These are phyloP conservation scores for Russula virescens DNA, from an alignment of 768 basidiomycete genomes.

Conservation along the genomic window DNA sequence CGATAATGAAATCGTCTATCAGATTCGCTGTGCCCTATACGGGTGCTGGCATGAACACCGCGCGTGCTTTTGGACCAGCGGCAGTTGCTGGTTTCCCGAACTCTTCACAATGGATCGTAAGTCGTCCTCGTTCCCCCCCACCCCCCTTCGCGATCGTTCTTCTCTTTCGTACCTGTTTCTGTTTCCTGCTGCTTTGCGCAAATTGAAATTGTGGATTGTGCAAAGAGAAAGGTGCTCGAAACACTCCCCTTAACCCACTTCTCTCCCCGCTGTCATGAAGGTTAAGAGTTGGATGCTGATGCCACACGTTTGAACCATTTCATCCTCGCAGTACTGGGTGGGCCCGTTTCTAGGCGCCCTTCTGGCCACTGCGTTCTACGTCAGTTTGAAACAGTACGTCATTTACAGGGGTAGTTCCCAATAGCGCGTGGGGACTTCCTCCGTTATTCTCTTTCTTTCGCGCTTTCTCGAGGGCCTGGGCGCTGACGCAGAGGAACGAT, in stretches of 20 bases:
- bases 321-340: slow-evolving; percentile 51
- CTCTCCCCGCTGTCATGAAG: background rate
- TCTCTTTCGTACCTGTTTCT: background rate
- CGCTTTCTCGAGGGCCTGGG: background rate
- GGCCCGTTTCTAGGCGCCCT: slow-evolving; percentile 65
- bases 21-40: slow-evolving; percentile 61
- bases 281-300: background rate
- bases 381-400: slow-evolving; percentile 46
- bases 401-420: background rate
- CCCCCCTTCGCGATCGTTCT: background rate
- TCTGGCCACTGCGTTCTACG: slow-evolving; percentile 52
- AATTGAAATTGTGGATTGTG: background rate
- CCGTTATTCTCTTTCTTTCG: background rate
- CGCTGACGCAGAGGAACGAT: slow-evolving; percentile 5
- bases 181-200: background rate
- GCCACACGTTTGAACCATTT: background rate
- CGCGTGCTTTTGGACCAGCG: slow-evolving; percentile 65
- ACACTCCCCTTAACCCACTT: slow-evolving; percentile 8
- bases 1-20: background rate
- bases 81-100: slow-evolving; percentile 55
- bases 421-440: background rate
- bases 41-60: slow-evolving; percentile 63
- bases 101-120: slow-evolving; percentile 55
- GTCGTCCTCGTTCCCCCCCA: slow-evolving; percentile 23
- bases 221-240: background rate